phyloP scores from a whole-genome alignment of 116 monocot genomes.

The Papilionanthe hybrid region DNA sequence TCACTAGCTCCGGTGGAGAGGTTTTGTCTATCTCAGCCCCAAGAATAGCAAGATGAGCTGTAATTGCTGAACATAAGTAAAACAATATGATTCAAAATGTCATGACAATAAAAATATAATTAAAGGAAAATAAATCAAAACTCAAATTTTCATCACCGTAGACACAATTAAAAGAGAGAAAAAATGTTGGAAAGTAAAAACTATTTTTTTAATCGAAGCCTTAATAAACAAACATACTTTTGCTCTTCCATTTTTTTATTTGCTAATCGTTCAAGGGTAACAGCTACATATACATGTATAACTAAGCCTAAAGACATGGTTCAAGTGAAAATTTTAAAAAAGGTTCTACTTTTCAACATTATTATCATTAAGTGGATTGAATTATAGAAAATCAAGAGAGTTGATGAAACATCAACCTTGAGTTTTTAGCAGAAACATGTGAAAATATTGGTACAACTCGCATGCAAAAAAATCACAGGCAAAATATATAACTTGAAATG shows the following conservation, averaged over 20 bases:
- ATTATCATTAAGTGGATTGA: too few species aligned
- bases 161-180: not conserved
- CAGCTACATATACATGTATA: too few species aligned
- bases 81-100: not conserved
- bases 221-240: not conserved
- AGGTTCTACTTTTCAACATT: too few species aligned
- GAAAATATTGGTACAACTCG: too few species aligned
- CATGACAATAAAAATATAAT: not conserved
- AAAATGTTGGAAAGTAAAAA: not conserved
- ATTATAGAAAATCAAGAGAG: too few species aligned
- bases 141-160: not conserved
- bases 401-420: too few species aligned
- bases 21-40: constrained; percentile 26
- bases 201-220: not conserved
- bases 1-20: constrained; percentile 45
- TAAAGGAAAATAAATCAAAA: not conserved
- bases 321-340: too few species aligned
- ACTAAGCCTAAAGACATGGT: too few species aligned
- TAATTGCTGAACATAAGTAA: constrained; percentile 12
- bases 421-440: too few species aligned
- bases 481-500: too few species aligned
- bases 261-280: not conserved
- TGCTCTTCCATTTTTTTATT: not conserved
- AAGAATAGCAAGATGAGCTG: constrained; percentile 16
- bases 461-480: too few species aligned